phyloP scores from a whole-genome alignment of 202 grass and related monocot species.

The Hordeum pubiflorum region DNA sequence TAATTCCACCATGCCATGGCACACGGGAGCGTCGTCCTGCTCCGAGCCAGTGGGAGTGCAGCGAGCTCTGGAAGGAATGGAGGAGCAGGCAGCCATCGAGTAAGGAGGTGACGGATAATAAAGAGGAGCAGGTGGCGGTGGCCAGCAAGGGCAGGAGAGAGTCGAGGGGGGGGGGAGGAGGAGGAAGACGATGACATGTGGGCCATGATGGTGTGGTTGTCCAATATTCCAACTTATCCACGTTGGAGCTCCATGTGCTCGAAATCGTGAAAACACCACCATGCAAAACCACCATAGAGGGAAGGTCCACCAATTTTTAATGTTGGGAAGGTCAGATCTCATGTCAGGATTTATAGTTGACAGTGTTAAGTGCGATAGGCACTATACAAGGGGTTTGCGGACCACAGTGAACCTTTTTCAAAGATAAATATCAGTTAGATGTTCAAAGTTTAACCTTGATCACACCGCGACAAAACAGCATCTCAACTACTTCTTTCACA shows the following conservation, averaged over 20 bases:
- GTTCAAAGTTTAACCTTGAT: slow-evolving; percentile 74
- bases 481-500: slow-evolving; percentile 96
- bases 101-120: neutral
- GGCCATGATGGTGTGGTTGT: neutral
- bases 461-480: slow-evolving; percentile 94
- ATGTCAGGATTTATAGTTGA: neutral
- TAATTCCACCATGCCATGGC: neutral
- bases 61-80: neutral
- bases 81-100: neutral
- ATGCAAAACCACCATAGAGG: neutral
- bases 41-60: neutral
- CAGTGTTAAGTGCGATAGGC: neutral
- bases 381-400: no score
- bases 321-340: neutral
- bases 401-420: neutral
- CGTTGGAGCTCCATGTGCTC: neutral
- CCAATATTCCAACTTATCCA: neutral
- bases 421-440: neutral
- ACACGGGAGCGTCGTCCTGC: neutral
- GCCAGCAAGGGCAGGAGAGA: no score
- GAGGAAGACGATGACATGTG: neutral
- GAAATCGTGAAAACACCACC: neutral
- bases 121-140: neutral
- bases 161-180: neutral
- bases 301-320: neutral